A percentile compares a stretch with the other conserved stretches of the same genome.
Evolutionary conservation across 2,329 filamentous ascomycete genomes (phyloP).

Genomic region (Paracorniculantispora psalliotae): DNA sequence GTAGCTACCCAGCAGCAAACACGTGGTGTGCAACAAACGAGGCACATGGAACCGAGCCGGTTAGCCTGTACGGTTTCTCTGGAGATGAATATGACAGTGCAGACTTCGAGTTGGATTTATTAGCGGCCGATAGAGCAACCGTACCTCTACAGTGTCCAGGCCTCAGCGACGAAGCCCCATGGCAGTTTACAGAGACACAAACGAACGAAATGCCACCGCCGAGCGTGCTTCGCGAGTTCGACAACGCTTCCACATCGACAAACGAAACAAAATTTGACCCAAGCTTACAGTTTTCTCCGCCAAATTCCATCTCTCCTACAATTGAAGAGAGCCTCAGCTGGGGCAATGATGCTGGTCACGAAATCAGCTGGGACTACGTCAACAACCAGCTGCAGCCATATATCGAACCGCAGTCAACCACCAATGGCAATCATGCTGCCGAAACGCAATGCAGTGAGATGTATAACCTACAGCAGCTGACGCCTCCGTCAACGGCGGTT

Average conservation of each 20-base stretch:
- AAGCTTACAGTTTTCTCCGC: conserved; percentile 31
- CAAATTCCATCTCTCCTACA: conserved; percentile 4
- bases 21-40: neutral
- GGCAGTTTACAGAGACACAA: neutral
- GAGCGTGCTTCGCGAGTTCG: conserved; percentile 27
- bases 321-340: neutral
- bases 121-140: neutral
- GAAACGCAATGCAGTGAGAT: too few species aligned
- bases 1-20: neutral
- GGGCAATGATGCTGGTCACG: conserved; percentile 16
- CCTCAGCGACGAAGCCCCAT: neutral
- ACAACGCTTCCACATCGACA: conserved; percentile 27
- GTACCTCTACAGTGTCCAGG: neutral
- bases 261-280: conserved; percentile 32
- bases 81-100: neutral
- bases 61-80: neutral
- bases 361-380: conserved; percentile 37
- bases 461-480: too few species aligned
- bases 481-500: neutral
- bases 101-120: neutral
- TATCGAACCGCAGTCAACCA: too few species aligned
- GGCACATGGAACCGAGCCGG: too few species aligned
- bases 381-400: conserved; percentile 7
- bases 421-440: too few species aligned
- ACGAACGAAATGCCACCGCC: conserved; percentile 20